Evolutionary conservation across 1,139 yeast species (phyloP), one percentile per base, ranked within the genome.

Genomic region (Zygoascus meyerae): DNA sequence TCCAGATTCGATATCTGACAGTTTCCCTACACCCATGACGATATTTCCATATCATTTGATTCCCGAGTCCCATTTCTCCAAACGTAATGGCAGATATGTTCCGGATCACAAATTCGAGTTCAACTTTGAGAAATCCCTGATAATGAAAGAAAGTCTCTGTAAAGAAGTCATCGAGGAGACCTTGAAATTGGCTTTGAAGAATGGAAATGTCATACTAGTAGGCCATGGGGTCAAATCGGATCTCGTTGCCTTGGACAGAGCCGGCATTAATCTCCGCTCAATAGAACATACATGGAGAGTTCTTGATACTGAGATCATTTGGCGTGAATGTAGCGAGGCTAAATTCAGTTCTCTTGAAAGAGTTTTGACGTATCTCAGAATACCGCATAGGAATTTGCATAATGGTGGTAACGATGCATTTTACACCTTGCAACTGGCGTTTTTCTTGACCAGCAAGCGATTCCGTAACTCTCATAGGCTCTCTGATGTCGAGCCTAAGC

Each of bases 351-450:
- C 77, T 12, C 65, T 85, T 45, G 73, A 75, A 6, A 77, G 72
- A 42, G 70, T 80, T 1, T 66, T 84, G 17, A 67, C 73, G 41
- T 64, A 70, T 44, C 68, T 81, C 26, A 68, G 72, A 6, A 71
- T 86, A 5, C 86, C 89, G 0, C 78, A 79, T 59, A 73, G 82
- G 1, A 75, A 71, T 52, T 65, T 84, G 42, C 95, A 85, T 60
- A 86, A 86, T 59, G 95, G 90, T 1, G 90, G 85, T n/a, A 86
- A 86, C 59, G 95, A 86, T 62, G 81, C 94, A 1, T 81, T 81
- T 58, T 82, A 75, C 55, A 84, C 94, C 0, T 62, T 84, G 42
- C 52, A 76, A 28, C 65, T 80, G 31, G 74, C 79, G 5, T 14
- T 40, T 8, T 40, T 26, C 8, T 15, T 40, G 10, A n/a, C 34